Base-by-base conservation (phyloP, 345 rosid species). In the Carallia brachiata region DNA sequence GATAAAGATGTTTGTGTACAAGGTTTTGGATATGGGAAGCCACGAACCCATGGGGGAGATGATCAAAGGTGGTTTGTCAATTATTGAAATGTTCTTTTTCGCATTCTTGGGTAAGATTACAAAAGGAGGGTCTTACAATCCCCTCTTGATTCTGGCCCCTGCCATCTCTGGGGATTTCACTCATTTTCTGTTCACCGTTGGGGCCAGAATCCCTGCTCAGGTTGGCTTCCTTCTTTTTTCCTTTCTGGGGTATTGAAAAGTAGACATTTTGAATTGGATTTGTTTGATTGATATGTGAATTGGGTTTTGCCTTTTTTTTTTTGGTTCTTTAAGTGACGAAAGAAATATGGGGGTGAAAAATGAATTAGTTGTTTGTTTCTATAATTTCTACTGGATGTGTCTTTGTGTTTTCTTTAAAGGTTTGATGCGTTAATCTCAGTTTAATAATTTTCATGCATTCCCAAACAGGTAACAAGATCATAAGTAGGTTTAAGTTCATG, bases 141-240 rank as follows among this genome's bases (percentile, higher is more conserved):
- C 96, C 44, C 84, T 92, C 73, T 81, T 88, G 59, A 74, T 89
- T 75, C 75, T 92, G 63, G 73, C 89, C 67, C 31, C 87, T 62
- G 90, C 89, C 1, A 71, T 92, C 69, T 79, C 89, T 52, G 89
- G 88, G 44, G 89, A 84, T 84, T 83, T 84, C 75, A 17, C 40
- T 67, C 68, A 36, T 56, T 88, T 87, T 73, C 80, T 92, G 74
- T 86, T 89, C 77, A 54, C 83, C 31, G 78, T 82, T 73, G 66
- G 89, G 0, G 88, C 88, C 66, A 78, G 97, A 65, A 88, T 92
- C 73, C 97, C 97, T 67, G 80, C 68, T 50, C 93, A 92, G 96
- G 97, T 90, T 75, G 1, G 6, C 23, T 54, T 16, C 44, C 30
- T 28, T 12, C 19, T 36, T 27, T 32, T 56, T 52, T 40, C 17